Evolutionary conservation across 495 filamentous ascomycete genomes (phyloP).

Genomic region (Chaetomium cochliodes): DNA sequence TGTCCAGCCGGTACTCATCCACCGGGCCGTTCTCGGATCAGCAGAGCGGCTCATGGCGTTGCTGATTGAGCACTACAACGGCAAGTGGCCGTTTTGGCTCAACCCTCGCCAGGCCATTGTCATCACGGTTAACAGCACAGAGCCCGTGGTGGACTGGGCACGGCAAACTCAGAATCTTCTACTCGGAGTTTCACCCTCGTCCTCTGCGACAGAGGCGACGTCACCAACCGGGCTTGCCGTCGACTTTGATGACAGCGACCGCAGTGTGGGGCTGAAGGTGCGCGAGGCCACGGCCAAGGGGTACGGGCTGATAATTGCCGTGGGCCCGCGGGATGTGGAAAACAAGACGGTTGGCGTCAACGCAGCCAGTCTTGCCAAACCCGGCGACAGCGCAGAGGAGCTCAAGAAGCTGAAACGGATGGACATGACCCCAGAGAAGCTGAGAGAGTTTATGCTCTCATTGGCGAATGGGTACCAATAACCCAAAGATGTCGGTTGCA

Average conservation of each 20-base stretch:
- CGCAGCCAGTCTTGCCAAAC: conserved; percentile 24
- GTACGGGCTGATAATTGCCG: conserved; percentile 71
- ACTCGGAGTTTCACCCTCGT: conserved; percentile 41
- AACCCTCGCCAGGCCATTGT: conserved; percentile 80
- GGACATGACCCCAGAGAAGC: conserved; percentile 38
- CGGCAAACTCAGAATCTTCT: conserved; percentile 46
- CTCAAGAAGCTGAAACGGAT: conserved; percentile 19
- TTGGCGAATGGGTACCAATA: conserved; percentile 39
- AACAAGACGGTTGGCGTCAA: conserved; percentile 39
- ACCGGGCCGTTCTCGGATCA: conserved; percentile 84
- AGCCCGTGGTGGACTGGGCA: conserved; percentile 59
- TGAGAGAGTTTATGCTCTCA: conserved; percentile 37
- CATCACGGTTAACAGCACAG: conserved; percentile 68
- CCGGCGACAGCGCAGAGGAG: conserved; percentile 13
- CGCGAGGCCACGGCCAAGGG: conserved; percentile 67
- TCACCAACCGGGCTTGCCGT: conserved; percentile 59
- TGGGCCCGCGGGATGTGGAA: conserved; percentile 59
- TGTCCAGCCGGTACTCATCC: conserved; percentile 79
- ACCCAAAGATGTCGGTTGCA: too few relatives aligned
- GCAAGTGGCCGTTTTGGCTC: conserved; percentile 89
- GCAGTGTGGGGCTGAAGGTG: conserved; percentile 66
- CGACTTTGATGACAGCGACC: conserved; percentile 66
- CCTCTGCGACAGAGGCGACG: conserved; percentile 36
- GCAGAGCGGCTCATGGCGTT: conserved; percentile 85
- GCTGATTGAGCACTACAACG: conserved; percentile 79